Conservation (phyloP, 2,329 filamentous ascomycete genomes). For the Aspergillus ibericus region DNA sequence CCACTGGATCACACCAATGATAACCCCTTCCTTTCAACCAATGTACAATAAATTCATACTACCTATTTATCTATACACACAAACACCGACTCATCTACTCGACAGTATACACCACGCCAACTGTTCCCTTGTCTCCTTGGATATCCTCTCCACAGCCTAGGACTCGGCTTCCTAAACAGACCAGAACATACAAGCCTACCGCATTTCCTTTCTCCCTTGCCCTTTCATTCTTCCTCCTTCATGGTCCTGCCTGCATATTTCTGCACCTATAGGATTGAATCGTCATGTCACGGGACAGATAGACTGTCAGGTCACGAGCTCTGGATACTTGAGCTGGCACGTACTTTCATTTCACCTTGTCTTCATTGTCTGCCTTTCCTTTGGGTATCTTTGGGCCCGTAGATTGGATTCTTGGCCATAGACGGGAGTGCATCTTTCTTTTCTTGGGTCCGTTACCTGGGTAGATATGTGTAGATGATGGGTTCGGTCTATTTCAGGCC, state of each 20-base stretch:
- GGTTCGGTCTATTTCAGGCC: too few relatives aligned
- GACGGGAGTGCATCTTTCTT: too few relatives aligned
- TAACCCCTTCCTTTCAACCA: background rate
- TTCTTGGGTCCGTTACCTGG: too few relatives aligned
- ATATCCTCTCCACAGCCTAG: too few relatives aligned
- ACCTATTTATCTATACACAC: background rate
- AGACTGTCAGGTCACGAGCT: background rate
- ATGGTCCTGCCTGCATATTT: background rate
- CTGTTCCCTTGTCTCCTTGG: too few relatives aligned
- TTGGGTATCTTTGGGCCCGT: too few relatives aligned
- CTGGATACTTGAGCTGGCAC: background rate
- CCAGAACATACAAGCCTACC: too few relatives aligned
- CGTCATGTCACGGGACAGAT: background rate
- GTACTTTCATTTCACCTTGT: background rate
- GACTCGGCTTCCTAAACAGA: too few relatives aligned
- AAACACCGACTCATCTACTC: background rate
- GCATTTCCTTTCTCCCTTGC: background rate
- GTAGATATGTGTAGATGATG: too few relatives aligned
- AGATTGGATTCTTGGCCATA: too few relatives aligned
- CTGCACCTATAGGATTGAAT: background rate
- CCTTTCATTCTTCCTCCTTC: background rate
- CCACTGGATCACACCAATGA: background rate
- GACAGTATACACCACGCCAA: background rate
- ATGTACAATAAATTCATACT: constrained; percentile 1
- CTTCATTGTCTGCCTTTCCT: background rate